phyloP scores from a whole-genome alignment of 768 basidiomycete species.

The Podaxis sp. region DNA sequence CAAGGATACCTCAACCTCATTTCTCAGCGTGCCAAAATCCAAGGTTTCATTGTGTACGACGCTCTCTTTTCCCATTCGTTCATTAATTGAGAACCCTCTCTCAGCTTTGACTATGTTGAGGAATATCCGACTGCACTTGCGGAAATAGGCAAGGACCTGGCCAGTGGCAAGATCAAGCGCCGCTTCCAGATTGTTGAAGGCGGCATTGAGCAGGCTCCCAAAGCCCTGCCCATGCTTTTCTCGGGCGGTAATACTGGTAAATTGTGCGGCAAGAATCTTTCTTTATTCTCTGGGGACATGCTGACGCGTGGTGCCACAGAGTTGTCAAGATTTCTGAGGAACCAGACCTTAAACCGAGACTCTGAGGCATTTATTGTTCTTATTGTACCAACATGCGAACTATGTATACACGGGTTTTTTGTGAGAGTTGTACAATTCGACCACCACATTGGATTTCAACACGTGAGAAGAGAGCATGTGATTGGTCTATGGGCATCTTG shows the following conservation, averaged over 20 bases:
- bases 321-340: conserved; percentile 59
- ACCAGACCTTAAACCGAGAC: conserved; percentile 26
- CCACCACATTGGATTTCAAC: background rate
- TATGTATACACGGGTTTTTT: too few species aligned
- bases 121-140: conserved; percentile 57
- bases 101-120: conserved; percentile 70
- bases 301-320: conserved; percentile 29
- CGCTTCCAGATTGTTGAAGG: conserved; percentile 79
- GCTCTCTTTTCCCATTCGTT: background rate
- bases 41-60: conserved; percentile 80
- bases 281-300: conserved; percentile 2
- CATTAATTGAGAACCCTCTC: background rate
- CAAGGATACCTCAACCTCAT: conserved; percentile 70
- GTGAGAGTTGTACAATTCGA: too few species aligned
- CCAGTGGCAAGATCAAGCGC: conserved; percentile 70
- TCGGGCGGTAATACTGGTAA: conserved; percentile 80
- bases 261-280: conserved; percentile 37
- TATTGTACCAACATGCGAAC: background rate
- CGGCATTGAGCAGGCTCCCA: conserved; percentile 69
- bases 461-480: conserved; percentile 3
- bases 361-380: conserved; percentile 24
- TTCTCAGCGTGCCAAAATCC: conserved; percentile 70
- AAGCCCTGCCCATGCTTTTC: conserved; percentile 69
- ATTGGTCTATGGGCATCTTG: background rate
- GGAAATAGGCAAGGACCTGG: conserved; percentile 56